Evolutionary conservation across 306 rosid genomes (phyloP), one percentile per base, ranked within the genome.

Genomic region (Gleditsia sinensis): DNA sequence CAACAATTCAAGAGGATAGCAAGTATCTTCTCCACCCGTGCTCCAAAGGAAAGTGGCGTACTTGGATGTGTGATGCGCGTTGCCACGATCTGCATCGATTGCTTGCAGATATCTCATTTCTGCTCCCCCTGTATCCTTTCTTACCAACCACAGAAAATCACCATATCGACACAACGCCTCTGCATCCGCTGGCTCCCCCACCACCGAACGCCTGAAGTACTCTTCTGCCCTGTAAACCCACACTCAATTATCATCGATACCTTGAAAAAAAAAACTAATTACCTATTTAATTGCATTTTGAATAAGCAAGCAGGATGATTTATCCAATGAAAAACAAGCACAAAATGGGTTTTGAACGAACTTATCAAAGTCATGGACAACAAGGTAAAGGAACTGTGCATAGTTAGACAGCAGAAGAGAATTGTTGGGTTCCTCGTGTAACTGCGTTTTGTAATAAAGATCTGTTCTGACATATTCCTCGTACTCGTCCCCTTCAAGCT

Each of bases 1-100:
- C 4, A 62, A 37, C 66, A 70, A 73, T 63, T 74, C 74, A 17
- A 69, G 23, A 34, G 94, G 87, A 46, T 78, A 82, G 78, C 83
- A 80, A 55, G 86, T 81, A 27, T 87, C 93, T 17, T 83, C 86
- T 33, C 87, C 97, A 34, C 91, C 95, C 0, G 89, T 84, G 74
- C 45, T 85, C 98, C 98, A 93, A 7, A 90, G 88, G 75, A 93
- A 93, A 80, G 67, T 72, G 49, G 97, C 95, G 13, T 89, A 93
- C 70, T 79, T 90, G 24, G 97, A 88, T 69, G 86, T 72, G 54
- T 84, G 67, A 23, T 61, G 77, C 27, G 87, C 40, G 83, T 82
- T 90, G 8, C 39, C 54, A 1, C 91, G 86, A 20, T 90, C 93
- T 13, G 60, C 84, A 34, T 92, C 81, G 71, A 89, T 20, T 63